Base-by-base conservation (phyloP, 2,329 filamentous ascomycete genomes). In the Microsporum audouinii region DNA sequence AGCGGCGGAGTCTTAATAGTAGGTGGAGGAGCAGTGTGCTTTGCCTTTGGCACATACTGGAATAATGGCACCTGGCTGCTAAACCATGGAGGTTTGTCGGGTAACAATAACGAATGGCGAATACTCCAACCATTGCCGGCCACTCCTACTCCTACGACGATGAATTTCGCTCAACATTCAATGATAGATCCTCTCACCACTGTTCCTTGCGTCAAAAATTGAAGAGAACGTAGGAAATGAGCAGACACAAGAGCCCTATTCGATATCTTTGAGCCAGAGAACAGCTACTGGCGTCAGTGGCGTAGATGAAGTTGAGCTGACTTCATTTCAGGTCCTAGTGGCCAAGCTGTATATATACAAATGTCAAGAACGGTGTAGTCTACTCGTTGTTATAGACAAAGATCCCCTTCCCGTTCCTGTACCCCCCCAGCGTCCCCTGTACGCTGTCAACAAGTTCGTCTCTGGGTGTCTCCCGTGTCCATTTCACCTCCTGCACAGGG, bases 1-100 rank as follows among this genome's bases (percentile, higher is more conserved):
- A 68, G 76, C 47, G 74, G 78, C 34, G 73, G 80, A 17, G 67
- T 91, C 2, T 68, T 89, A 7, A 75, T 95, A 5, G 72, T 88
- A 56, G 90, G 90, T 1, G 91, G 91, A 14, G 91, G 90, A 41
- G 89, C 88, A 14, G 89, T 90, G 0, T 95, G 90, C 71, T 95
- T 95, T 76, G 91, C 89, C 0, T 95, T 95, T 80, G 91, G 91
- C 1, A 88, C 88, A 5, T 91, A 84, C 68, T 95, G 89, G 88
- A 91, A 91, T 58, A 78, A 79, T 36, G 83, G 83, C 1, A 76
- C 80, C 10, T 86, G 76, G 75, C 71, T 74, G 1, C 67, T 84
- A 65, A 72, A 14, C 17, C 6, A 66, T 33, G 62, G 61, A 33
- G 59, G 61, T 17, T 65, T 68, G 38, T 64, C 66, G 17, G 60